These are phyloP conservation scores for Pseudodiploospora longispora DNA, from an alignment of 2,329 filamentous ascomycete genomes.

Conservation along the genomic window DNA sequence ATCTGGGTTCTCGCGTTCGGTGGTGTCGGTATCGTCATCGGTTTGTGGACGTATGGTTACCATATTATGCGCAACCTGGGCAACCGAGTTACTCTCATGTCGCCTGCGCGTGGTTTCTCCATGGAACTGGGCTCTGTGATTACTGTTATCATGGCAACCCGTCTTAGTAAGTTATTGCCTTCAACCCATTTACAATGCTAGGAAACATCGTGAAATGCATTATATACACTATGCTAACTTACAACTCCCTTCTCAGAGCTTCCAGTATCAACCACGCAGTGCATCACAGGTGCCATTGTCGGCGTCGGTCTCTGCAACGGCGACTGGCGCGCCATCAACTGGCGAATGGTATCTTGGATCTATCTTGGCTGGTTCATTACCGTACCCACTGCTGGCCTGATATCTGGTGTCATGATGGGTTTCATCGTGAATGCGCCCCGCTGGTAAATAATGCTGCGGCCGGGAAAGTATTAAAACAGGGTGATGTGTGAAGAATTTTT, in stretches of 20 bases:
- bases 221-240: neutral
- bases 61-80: constrained; percentile 57
- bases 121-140: constrained; percentile 55
- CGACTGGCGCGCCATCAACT: constrained; percentile 51
- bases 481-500: too few relatives aligned
- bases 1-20: constrained; percentile 52
- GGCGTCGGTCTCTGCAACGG: constrained; percentile 56
- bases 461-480: too few relatives aligned
- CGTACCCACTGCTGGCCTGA: constrained; percentile 46
- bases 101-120: constrained; percentile 49
- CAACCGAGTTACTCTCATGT: constrained; percentile 56
- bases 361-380: constrained; percentile 55
- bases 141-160: constrained; percentile 56
- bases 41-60: constrained; percentile 54
- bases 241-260: constrained; percentile 29
- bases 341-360: constrained; percentile 53
- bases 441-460: too few relatives aligned
- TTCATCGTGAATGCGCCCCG: constrained; percentile 54
- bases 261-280: constrained; percentile 58
- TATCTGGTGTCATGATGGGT: constrained; percentile 54
- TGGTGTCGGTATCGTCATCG: constrained; percentile 43
- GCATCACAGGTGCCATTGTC: constrained; percentile 54
- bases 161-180: constrained; percentile 33
- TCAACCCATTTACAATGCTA: neutral
- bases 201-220: constrained; percentile 6